These are phyloP conservation scores for Trametes elegans DNA, from an alignment of 768 basidiomycete species.

Conservation along the genomic window DNA sequence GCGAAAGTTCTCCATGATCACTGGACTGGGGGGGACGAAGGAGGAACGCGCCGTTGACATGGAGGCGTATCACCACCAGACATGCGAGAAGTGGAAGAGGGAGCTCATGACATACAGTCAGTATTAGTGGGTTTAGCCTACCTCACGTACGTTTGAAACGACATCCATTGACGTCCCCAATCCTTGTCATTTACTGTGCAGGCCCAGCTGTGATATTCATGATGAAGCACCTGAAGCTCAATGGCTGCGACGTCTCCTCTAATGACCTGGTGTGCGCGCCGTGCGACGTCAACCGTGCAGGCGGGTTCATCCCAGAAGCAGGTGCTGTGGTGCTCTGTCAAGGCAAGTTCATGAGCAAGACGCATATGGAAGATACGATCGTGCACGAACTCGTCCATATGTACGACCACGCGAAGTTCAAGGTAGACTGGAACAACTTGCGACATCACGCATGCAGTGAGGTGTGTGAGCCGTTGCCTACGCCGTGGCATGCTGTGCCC, in stretches of 20 bases:
- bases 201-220: conserved; percentile 89
- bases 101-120: conserved; percentile 47
- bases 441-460: conserved; percentile 97
- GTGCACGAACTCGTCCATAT: conserved; percentile 93
- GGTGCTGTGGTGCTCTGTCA: conserved; percentile 86
- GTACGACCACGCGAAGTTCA: conserved; percentile 95
- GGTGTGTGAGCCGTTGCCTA: conserved; percentile 45
- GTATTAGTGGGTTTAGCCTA: conserved; percentile 29
- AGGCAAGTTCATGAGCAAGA: conserved; percentile 74
- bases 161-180: not conserved
- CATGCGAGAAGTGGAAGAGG: conserved; percentile 51
- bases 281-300: conserved; percentile 70
- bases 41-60: conserved; percentile 39
- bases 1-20: conserved; percentile 43
- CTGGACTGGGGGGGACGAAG: conserved; percentile 48
- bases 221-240: conserved; percentile 81
- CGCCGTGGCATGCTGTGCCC: not conserved
- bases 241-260: conserved; percentile 67
- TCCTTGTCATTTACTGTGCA: conserved; percentile 29
- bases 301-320: conserved; percentile 78
- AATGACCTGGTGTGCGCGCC: conserved; percentile 81
- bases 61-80: conserved; percentile 39
- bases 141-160: not conserved
- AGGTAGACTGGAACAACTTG: conserved; percentile 87
- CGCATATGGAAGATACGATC: conserved; percentile 91